Evolutionary conservation across 2,329 filamentous ascomycete species (phyloP), one percentile per base, ranked within the genome.

Genomic region (Tympanopsis confertula): DNA sequence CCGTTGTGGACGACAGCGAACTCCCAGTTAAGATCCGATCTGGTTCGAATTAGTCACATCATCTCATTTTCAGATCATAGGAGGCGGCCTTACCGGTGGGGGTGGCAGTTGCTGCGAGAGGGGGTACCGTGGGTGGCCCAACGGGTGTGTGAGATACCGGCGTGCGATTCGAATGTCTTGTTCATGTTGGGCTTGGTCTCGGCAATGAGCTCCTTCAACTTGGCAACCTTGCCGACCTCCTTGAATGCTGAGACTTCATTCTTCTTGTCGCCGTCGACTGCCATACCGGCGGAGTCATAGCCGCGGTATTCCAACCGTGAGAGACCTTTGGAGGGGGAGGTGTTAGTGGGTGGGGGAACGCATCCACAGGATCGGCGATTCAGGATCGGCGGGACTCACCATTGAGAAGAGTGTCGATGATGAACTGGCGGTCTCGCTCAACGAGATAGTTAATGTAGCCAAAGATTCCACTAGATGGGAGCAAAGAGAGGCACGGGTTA

Each of bases 371-470:
- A n/a, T n/a, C n/a, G n/a, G n/a, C n/a, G n/a, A n/a, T 28, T 37
- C 35, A 40, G 41, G 47, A 43, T 39, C 44, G 46, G 46, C 42
- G 43, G 28, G 22, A 67, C 80, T 63, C 65, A 87, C 87, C 89
- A 70, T 96, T 95, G 62, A 95, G 83, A 51, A 98, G 74, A 45
- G 89, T 96, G 61, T 95, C 81, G 58, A 96, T 74, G 62, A 96
- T 94, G 68, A 83, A 93, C 66, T 86, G 88, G 62, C 91, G 79
- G 70, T 96, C 89, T 77, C 94, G 95, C 75, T 96, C 91, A 61
- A 96, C 87, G 61, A 96, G 71, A 68, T 96, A 96, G 72, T 96
- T 96, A 71, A 96, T 86, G 74, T 96, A 96, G 55, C 89, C 89
- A 69, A 96, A 93, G 66, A 91, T 93, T 63, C 86, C 86, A 80